Percentiles rank a stretch among this genome's conserved stretches.
Evolutionary conservation across 73 alveolate genomes (phyloP).

Genomic region (Paramecium caudatum): DNA sequence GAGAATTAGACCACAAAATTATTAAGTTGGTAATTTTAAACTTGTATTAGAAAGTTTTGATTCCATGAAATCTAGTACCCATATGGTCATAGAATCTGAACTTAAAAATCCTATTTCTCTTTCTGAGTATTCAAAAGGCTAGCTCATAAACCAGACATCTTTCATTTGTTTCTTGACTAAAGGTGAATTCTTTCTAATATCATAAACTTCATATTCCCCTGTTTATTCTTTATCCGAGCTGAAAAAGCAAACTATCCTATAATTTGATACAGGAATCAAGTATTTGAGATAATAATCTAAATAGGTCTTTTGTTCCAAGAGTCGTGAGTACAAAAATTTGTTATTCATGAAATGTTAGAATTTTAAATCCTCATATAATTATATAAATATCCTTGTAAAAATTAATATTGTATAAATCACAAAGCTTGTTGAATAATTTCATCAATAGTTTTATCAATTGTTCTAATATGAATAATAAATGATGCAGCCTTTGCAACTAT

Average conservation of each 20-base stretch:
- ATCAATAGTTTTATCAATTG: slow-evolving; percentile 51
- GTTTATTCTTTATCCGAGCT: background rate
- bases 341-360: too few species aligned
- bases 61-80: slow-evolving; percentile 38
- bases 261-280: background rate
- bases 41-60: slow-evolving; percentile 14
- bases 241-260: background rate
- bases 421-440: slow-evolving; percentile 47
- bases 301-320: slow-evolving; percentile 27
- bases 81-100: background rate
- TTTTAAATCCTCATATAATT: too few species aligned
- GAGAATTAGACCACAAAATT: background rate
- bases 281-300: background rate
- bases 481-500: slow-evolving; percentile 68
- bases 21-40: background rate
- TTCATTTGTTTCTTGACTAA: slow-evolving; percentile 2
- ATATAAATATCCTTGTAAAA: too few species aligned
- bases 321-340: background rate
- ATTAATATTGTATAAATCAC: too few species aligned
- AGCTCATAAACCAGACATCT: background rate
- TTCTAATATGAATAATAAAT: slow-evolving; percentile 19
- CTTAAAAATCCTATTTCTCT: slow-evolving; percentile 39
- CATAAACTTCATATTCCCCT: slow-evolving; percentile 44
- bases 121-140: slow-evolving; percentile 41
- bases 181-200: background rate